Conservation (phyloP, 768 basidiomycete species). For the Punctularia strigosozonata region DNA sequence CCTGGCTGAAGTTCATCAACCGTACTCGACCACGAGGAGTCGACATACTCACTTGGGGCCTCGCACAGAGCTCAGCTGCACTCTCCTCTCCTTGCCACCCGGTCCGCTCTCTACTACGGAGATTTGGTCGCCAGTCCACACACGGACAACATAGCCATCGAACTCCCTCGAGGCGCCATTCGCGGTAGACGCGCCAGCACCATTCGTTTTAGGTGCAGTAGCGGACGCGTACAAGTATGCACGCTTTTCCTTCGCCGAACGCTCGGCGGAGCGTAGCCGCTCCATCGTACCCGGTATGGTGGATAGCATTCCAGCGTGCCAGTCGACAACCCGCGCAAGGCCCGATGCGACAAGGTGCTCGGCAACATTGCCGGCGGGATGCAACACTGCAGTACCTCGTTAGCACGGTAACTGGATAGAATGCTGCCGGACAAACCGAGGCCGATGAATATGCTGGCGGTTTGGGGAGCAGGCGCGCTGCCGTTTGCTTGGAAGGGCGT, state of each 20-base stretch:
- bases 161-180: constrained; percentile 37
- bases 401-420: background rate
- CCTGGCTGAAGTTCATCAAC: constrained; percentile 23
- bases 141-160: constrained; percentile 71
- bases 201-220: constrained; percentile 18
- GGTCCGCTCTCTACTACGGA: constrained; percentile 72
- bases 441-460: constrained; percentile 85
- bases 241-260: constrained; percentile 64
- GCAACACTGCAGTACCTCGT: constrained; percentile 41
- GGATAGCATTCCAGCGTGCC: constrained; percentile 95
- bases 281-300: constrained; percentile 80
- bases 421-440: constrained; percentile 35
- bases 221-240: constrained; percentile 56
- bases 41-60: constrained; percentile 55
- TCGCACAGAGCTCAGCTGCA: constrained; percentile 83
- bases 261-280: constrained; percentile 76
- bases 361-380: constrained; percentile 92
- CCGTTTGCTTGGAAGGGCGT: constrained; percentile 66
- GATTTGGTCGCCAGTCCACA: constrained; percentile 91
- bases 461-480: constrained; percentile 38
- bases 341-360: constrained; percentile 79
- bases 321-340: constrained; percentile 86
- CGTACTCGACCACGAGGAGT: background rate
- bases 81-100: constrained; percentile 59
- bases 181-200: constrained; percentile 25